Base-by-base conservation (phyloP, 768 basidiomycete genomes). In the Boletus edulis region DNA sequence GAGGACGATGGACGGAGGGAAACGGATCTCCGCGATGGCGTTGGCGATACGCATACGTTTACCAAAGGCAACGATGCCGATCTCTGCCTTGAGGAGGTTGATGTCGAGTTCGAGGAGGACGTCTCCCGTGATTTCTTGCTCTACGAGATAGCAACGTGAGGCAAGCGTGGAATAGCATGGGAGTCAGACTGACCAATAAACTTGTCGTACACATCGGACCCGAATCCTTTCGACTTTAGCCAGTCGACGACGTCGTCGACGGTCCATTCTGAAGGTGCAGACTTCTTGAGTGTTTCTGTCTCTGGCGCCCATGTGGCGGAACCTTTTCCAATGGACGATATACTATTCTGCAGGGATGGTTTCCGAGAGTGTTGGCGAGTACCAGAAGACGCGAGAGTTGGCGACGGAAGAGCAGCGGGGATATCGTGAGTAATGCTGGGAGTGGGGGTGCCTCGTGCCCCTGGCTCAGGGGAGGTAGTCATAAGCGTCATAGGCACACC, bases 71-170 rank as follows among this genome's bases (percentile, higher is more conserved):
- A 81, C 76, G 60, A 99, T 93, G 22, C 94, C 97, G 50, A 99
- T 87, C 74, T 98, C 95, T 11, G 75, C 78, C 75, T 98, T 98
- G 63, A 99, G 86, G 15, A 97, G 79, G 65, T 87, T 89, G 51
- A 87, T 83, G 58, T 98, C 94, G 56, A 98, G 87, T 64, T 97
- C 96, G 52, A 98, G 84, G 8, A 99, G 82, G 32, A 98, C 91
- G 63, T 99, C 97, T 18, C 97, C 97, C 0, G 94, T 91, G 51
- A 99, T 98, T 75, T 99, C 97, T 84, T 99, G 94, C 74, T 98
- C 96, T 94, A 67, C 40, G 56, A 39, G 18, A 50, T 3, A 43
- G 22, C 8, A 17, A 27, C 3, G 39, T 66, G 10, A 63, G 18
- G 39, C 11, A 41, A 32, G n/a, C 18, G 20, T 14, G 1, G 4